Evolutionary conservation across 345 rosid genomes (phyloP).

Genomic region (Arabidopsis suecica): DNA sequence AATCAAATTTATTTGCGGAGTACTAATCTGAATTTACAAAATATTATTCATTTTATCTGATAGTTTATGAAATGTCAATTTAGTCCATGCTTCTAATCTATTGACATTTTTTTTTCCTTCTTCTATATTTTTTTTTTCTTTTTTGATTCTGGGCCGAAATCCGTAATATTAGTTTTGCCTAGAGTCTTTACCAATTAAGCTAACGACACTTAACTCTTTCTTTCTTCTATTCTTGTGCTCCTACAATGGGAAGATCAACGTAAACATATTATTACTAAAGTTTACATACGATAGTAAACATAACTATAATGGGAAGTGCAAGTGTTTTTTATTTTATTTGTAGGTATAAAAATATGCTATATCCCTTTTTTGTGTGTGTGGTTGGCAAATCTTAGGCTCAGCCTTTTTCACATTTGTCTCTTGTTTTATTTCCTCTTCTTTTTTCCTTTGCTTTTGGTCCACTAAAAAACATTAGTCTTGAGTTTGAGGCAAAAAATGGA

Average conservation of each 20-base stretch:
- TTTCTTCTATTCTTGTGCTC: too few species aligned
- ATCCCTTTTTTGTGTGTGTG: slow-evolving; percentile 28
- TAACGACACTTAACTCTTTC: too few species aligned
- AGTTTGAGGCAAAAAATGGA: slow-evolving; percentile 21
- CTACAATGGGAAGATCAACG: too few species aligned
- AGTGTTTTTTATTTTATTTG: too few species aligned
- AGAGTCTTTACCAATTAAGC: too few species aligned
- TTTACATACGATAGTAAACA: too few species aligned
- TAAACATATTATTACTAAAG: too few species aligned
- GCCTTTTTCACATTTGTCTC: slow-evolving; percentile 21
- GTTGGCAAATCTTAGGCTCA: slow-evolving; percentile 30
- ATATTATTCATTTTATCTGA: background rate
- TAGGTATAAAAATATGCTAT: slow-evolving; percentile 7
- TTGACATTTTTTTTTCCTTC: too few species aligned
- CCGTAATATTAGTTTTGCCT: too few species aligned
- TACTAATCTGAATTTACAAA: background rate
- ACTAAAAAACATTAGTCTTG: slow-evolving; percentile 8
- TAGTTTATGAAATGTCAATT: background rate
- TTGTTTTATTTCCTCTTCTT: slow-evolving; percentile 19
- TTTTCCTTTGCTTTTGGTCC: slow-evolving; percentile 27
- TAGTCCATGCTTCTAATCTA: background rate
- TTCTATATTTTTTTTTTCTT: too few species aligned
- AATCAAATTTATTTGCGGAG: background rate
- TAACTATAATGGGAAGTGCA: too few species aligned
- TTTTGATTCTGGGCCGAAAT: too few species aligned